Evolutionary conservation across 805 yeast genomes (phyloP).

Genomic region (Kodamaea hsintzibuensis): DNA sequence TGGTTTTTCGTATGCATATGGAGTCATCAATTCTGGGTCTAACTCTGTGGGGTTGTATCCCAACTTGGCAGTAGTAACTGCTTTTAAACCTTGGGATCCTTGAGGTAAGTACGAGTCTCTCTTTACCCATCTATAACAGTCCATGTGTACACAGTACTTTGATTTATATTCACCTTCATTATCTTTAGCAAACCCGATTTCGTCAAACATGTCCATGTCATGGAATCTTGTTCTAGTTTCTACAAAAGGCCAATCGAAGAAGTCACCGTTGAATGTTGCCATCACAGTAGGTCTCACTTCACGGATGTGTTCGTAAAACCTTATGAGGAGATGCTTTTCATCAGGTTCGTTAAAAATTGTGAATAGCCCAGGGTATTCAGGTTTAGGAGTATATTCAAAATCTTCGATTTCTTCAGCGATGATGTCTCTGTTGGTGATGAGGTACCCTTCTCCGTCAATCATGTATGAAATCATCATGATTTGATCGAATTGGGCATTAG

Average conservation of each 20-base stretch:
- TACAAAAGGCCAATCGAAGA: conserved; percentile 98
- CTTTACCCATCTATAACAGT: conserved; percentile 96
- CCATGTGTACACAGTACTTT: conserved; percentile 93
- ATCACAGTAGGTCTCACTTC: conserved; percentile 94
- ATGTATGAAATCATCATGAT: conserved; percentile 99
- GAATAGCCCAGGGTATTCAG: conserved; percentile 90
- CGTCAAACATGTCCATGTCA: conserved; percentile 84
- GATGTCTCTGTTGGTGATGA: conserved; percentile 92
- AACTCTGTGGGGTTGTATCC: conserved; percentile 96
- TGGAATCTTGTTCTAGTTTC: conserved; percentile 84
- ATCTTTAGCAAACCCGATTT: conserved; percentile 91
- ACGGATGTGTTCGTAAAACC: conserved; percentile 87
- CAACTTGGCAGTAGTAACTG: conserved; percentile 91
- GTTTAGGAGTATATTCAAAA: conserved; percentile 96
- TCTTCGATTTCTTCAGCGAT: conserved; percentile 94
- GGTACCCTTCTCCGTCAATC: conserved; percentile 96
- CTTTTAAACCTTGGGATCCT: conserved; percentile 97
- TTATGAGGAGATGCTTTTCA: conserved; percentile 69
- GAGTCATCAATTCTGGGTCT: conserved; percentile 98
- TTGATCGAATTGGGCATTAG: conserved; percentile 87
- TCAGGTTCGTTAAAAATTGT: conserved; percentile 87
- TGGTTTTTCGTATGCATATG: conserved; percentile 93
- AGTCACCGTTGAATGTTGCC: conserved; percentile 97
- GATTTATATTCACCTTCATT: conserved; percentile 91
- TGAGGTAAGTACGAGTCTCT: conserved; percentile 97